Evolutionary conservation across 1,139 yeast species (phyloP), one percentile per base, ranked within the genome.

Genomic region (Saccharomycopsis hybrid): DNA sequence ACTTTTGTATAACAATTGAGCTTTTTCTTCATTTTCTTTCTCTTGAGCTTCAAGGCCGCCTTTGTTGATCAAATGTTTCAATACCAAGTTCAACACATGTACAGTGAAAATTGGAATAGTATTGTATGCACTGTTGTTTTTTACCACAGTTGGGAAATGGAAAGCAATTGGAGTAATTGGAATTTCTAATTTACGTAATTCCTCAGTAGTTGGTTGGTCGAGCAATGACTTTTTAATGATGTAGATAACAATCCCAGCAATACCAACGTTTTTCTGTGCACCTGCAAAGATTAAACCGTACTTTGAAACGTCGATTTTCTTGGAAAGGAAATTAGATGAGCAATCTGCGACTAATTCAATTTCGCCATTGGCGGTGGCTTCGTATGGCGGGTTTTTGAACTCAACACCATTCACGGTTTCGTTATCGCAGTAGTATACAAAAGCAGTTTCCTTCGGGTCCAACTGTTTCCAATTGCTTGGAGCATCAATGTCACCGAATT

Each of bases 351-450:
- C 96, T 56, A 90, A 69, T 63, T 85, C 95, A 44, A 85, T 82
- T 9, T 48, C 36, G 35, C 73, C 75, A 52, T 80, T 80, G 4
- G 85, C 84, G 51, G 81, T 76, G 57, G 80, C 72, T 13, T 75
- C 79, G 54, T 66, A 64, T 41, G 80, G 79, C 56, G 72, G 69
- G 31, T 70, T 64, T 36, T 76, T 74, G 72, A 87, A 90, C 67
- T 92, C 98, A 48, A 82, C 87, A 52, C 98, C 98, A 63, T 87
- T 79, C 41, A 92, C 97, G 4, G 98, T 92, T 69, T 92, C 98
- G 65, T 92, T 92, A 66, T 92, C 98, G 69, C 97, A 90, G 60
- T 84, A 77, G 67, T 88, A 92, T 53, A 90, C 80, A 63, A 82
- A 92, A 2, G 97, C 89, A 36, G 89, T 80, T 49, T 81, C 76